Percentiles rank a stretch among this genome's conserved stretches.
Evolutionary conservation across 2,329 filamentous ascomycete species (phyloP).

Genomic region (Neonectria sp.): DNA sequence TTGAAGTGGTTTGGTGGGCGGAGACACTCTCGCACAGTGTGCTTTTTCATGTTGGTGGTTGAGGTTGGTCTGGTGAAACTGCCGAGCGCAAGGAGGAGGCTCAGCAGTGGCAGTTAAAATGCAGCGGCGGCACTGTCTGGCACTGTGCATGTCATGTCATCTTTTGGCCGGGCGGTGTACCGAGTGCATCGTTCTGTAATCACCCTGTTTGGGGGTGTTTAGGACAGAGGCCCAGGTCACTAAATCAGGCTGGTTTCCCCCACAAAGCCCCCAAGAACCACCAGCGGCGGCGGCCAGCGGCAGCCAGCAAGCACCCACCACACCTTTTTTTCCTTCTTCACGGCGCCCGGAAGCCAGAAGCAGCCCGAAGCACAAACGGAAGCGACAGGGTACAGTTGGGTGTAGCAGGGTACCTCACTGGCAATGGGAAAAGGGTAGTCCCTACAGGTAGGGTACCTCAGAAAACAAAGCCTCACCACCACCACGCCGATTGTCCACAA

Average conservation of each 20-base stretch:
- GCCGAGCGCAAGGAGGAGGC: constrained; percentile 1
- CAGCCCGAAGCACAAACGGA: constrained; percentile 28
- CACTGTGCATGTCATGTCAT: background rate
- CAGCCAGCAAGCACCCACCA: constrained; percentile 25
- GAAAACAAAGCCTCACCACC: constrained; percentile 61
- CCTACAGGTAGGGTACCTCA: constrained; percentile 24
- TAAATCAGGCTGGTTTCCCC: constrained; percentile 8
- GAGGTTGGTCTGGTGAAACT: background rate
- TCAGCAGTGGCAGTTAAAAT: background rate
- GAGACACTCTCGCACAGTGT: constrained; percentile 21
- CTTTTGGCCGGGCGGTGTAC: constrained; percentile 4
- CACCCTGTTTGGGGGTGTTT: background rate
- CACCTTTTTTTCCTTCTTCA: constrained; percentile 23
- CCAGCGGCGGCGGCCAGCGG: constrained; percentile 18
- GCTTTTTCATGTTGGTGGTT: background rate
- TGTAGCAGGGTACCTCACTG: constrained; percentile 2
- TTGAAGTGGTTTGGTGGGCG: background rate
- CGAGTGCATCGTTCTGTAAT: background rate
- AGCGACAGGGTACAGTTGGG: constrained; percentile 51
- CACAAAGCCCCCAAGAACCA: constrained; percentile 10
- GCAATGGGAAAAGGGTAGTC: constrained; percentile 27
- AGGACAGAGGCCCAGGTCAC: constrained; percentile 8
- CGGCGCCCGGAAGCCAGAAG: constrained; percentile 12
- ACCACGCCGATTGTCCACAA: constrained; percentile 51
- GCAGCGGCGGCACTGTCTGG: background rate